Evolutionary conservation across 169 alveolate genomes (phyloP), one percentile per base, ranked within the genome.

Genomic region (Plasmodium knowlesi): DNA sequence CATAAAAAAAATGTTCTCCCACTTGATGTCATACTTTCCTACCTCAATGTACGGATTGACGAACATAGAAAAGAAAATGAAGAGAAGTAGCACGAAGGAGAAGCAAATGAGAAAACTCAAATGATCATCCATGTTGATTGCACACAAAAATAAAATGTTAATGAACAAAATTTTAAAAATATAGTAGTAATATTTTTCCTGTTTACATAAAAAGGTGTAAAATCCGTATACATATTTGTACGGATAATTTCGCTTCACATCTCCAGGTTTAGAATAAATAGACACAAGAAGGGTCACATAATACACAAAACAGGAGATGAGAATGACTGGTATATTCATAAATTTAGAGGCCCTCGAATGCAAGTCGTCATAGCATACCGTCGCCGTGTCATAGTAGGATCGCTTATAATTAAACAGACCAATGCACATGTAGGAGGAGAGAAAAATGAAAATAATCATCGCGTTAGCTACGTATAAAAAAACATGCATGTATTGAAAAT

Each of bases 361-460:
- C 16, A 32, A 50, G 16, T 81, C 30, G 39, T 91, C 73, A 41
- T 71, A 81, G 43, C 95, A 91, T 3, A 91, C 12, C 19, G 92
- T 82, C 8, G 74, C 9, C 14, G 95, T 46, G 57, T 91, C 95
- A 54, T 91, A 91, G 82, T 91, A 91, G 5, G 92, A 81, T 57
- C 30, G 81, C 57, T 76, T 81, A 37, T 81, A 81, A 54, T 67
- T 71, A 82, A 91, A 91, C 32, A 91, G 37, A 32, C 85, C 91
- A 16, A 91, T 91, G 83, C 95, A 91, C 74, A 91, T 82, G 76
- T 91, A 81, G 54, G 92, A 46, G 5, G 95, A 91, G 14, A 91
- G 61, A 91, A 81, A 91, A 46, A 91, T 91, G 61, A 91, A 91
- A 67, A 91, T 81, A 30, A 91, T 34, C 46, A 82, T 67, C 28